phyloP scores from a whole-genome alignment of 2,329 filamentous ascomycete genomes.

The Dactylellina leptospora region DNA sequence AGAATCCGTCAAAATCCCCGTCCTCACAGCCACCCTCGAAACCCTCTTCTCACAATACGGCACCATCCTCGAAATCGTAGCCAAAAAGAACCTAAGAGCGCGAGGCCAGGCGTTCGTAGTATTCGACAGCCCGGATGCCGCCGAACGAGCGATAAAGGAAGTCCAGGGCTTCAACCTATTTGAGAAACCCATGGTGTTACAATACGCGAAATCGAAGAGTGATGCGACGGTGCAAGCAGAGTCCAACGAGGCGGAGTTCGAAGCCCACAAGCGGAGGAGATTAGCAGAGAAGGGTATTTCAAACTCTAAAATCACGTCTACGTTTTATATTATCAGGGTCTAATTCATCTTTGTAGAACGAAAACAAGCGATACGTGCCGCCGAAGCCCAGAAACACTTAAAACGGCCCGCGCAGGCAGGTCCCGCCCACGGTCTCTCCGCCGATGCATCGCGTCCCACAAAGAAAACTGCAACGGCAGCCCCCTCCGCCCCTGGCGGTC shows the following conservation, averaged over 20 bases:
- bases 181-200: conserved; percentile 85
- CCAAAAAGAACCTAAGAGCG: conserved; percentile 87
- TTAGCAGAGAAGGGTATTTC: conserved; percentile 84
- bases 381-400: conserved; percentile 78
- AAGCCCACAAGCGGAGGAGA: conserved; percentile 82
- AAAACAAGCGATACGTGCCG: conserved; percentile 83
- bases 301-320: not conserved
- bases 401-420: conserved; percentile 67
- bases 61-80: conserved; percentile 81
- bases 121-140: conserved; percentile 82
- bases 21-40: conserved; percentile 75
- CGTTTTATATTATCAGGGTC: not conserved
- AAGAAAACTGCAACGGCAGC: conserved; percentile 63
- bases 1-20: conserved; percentile 84
- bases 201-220: conserved; percentile 81
- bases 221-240: conserved; percentile 83
- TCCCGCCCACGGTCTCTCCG: conserved; percentile 55
- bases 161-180: conserved; percentile 92
- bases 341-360: conserved; percentile 64
- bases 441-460: conserved; percentile 60
- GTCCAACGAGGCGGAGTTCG: conserved; percentile 81
- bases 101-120: conserved; percentile 97
- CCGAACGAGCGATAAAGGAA: conserved; percentile 82
- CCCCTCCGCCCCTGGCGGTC: conserved; percentile 71
- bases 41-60: conserved; percentile 91